Conservation (phyloP, 805 yeast genomes). For the Peterozyma xylosa region DNA sequence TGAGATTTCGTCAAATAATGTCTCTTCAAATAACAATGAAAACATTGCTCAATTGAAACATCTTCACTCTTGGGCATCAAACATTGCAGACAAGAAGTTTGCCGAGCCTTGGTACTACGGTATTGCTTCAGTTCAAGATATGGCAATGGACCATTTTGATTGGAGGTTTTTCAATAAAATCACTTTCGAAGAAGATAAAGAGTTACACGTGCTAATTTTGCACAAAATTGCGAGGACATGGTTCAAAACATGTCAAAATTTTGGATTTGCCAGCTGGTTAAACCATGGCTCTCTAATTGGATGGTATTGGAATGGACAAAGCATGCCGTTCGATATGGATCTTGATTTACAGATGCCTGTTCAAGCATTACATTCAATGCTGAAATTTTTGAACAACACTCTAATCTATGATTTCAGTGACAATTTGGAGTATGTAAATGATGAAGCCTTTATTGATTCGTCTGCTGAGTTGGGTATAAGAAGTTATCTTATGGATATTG, state of each 20-base stretch:
- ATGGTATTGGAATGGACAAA: constrained; percentile 51
- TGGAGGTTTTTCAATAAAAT: constrained; percentile 42
- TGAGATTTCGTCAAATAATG: neutral
- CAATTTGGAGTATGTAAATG: constrained; percentile 37
- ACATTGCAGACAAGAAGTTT: neutral
- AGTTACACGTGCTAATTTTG: constrained; percentile 23
- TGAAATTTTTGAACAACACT: constrained; percentile 34
- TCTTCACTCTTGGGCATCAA: constrained; percentile 1
- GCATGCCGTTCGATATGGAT: constrained; percentile 56
- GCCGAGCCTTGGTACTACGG: constrained; percentile 8
- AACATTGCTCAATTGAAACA: neutral
- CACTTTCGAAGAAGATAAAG: constrained; percentile 20
- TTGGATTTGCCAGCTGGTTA: constrained; percentile 43
- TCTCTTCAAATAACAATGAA: neutral
- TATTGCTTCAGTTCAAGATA: constrained; percentile 7
- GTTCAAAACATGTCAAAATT: constrained; percentile 33
- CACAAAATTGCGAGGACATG: constrained; percentile 41
- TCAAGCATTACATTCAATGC: constrained; percentile 18
- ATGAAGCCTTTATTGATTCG: constrained; percentile 35
- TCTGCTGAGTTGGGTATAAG: constrained; percentile 17
- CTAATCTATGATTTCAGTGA: constrained; percentile 28
- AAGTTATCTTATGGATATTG: constrained; percentile 5
- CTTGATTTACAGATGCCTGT: constrained; percentile 54
- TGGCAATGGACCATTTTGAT: constrained; percentile 30
- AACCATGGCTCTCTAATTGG: constrained; percentile 56